These are phyloP conservation scores for Alliaria petiolata DNA, from an alignment of 345 rosid genomes.

Conservation along the genomic window DNA sequence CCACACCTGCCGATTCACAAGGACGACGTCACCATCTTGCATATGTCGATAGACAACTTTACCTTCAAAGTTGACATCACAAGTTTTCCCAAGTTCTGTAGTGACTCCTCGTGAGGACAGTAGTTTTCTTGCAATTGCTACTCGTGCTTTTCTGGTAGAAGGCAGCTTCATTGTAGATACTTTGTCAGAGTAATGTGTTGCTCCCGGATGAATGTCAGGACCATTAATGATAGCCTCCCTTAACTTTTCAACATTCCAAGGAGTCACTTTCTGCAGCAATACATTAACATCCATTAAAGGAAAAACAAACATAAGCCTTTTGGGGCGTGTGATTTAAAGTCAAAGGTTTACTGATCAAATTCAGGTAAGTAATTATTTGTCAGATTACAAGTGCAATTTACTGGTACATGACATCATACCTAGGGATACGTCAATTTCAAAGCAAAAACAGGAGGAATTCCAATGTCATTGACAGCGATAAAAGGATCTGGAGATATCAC, in stretches of 20 bases:
- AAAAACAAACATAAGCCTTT: slow-evolving; percentile 1
- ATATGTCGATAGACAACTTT: slow-evolving; percentile 85
- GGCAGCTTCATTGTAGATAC: slow-evolving; percentile 52
- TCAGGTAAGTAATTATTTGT: neutral
- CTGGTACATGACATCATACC: slow-evolving; percentile 40
- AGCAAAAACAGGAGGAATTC: slow-evolving; percentile 93
- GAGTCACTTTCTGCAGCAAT: slow-evolving; percentile 72
- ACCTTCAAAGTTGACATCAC: slow-evolving; percentile 64
- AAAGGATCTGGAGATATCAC: slow-evolving; percentile 99
- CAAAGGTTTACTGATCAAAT: neutral
- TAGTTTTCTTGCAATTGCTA: slow-evolving; percentile 68
- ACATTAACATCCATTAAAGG: neutral
- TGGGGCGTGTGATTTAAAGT: neutral
- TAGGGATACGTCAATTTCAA: slow-evolving; percentile 87
- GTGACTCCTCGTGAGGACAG: slow-evolving; percentile 74
- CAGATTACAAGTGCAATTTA: slow-evolving; percentile 1
- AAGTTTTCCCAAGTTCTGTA: slow-evolving; percentile 54
- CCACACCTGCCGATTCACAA: slow-evolving; percentile 94
- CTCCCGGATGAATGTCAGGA: slow-evolving; percentile 83
- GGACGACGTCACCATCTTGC: slow-evolving; percentile 91
- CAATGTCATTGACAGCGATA: slow-evolving; percentile 94
- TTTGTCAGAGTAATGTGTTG: slow-evolving; percentile 83
- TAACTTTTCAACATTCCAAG: slow-evolving; percentile 74
- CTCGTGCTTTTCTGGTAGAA: slow-evolving; percentile 44
- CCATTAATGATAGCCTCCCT: slow-evolving; percentile 85